These are phyloP conservation scores for Trametes pubescens DNA, from an alignment of 1,284 basidiomycete genomes.

Conservation along the genomic window DNA sequence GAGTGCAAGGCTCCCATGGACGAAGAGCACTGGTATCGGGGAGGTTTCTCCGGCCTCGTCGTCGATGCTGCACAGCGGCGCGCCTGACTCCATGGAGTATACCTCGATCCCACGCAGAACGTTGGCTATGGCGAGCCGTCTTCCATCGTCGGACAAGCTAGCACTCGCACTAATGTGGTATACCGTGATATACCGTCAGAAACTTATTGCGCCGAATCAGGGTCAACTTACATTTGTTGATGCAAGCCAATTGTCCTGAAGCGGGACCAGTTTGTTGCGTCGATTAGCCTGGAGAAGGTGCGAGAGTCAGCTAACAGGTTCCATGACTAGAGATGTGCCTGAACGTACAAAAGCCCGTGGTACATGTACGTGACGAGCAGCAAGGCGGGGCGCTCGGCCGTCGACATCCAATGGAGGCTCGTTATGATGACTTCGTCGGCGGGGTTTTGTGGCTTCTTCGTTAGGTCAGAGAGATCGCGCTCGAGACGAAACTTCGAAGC, in stretches of 20 bases:
- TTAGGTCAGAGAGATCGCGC: too few relatives aligned
- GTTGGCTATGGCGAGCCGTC: not conserved
- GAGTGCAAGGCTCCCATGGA: constrained; percentile 1
- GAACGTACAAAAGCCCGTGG: constrained; percentile 12
- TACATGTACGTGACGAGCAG: constrained; percentile 14
- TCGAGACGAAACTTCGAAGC: too few relatives aligned
- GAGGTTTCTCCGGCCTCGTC: not conserved
- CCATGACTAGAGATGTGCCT: not conserved
- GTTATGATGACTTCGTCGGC: constrained; percentile 8
- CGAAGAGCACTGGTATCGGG: not conserved
- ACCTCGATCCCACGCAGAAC: not conserved
- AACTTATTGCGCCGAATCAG: not conserved
- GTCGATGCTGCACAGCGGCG: not conserved
- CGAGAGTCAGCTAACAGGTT: not conserved
- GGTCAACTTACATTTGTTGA: too few relatives aligned
- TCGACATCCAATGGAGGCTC: constrained; percentile 15
- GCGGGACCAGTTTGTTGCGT: too few relatives aligned
- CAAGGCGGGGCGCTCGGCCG: not conserved
- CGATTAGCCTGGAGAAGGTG: too few relatives aligned
- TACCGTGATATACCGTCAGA: not conserved
- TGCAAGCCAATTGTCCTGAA: too few relatives aligned
- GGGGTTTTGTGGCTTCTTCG: too few relatives aligned
- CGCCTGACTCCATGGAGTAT: not conserved
- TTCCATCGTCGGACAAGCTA: not conserved
- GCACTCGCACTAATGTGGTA: too few relatives aligned